A percentile compares a stretch with the other conserved stretches of the same genome.
Evolutionary conservation across 257 asterid species (phyloP).

Genomic region (Schizonepeta tenuifolia): DNA sequence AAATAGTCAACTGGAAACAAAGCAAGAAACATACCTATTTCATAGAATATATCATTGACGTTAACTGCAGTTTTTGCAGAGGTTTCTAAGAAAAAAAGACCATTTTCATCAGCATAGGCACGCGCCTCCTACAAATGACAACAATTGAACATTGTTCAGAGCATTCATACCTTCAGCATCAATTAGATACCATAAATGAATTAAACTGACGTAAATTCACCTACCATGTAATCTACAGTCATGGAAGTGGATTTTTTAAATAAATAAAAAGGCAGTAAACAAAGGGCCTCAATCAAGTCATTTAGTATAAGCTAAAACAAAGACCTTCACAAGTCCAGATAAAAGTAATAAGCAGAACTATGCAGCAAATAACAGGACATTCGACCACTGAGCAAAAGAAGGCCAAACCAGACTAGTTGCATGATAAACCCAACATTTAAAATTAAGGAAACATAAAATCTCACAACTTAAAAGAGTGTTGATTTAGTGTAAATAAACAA

Average conservation of each 20-base stretch:
- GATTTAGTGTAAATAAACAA: no score
- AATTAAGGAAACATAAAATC: neutral
- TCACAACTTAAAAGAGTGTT: no score
- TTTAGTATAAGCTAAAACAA: conserved; percentile 17
- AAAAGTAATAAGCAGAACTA: neutral
- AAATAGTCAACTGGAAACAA: conserved; percentile 8
- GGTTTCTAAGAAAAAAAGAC: conserved; percentile 79
- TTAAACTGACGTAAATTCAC: neutral
- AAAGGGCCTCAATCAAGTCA: neutral
- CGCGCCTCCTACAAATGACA: conserved; percentile 61
- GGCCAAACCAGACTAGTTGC: neutral
- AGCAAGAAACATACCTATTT: conserved; percentile 54
- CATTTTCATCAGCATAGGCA: conserved; percentile 74
- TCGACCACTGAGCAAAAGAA: neutral
- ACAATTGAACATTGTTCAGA: conserved; percentile 11
- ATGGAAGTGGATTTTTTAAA: neutral
- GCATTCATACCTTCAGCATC: conserved; percentile 11
- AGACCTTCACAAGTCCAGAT: neutral
- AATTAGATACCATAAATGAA: neutral
- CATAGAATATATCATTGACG: conserved; percentile 74
- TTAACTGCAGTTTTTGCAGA: conserved; percentile 81
- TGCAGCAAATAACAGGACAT: neutral
- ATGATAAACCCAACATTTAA: neutral
- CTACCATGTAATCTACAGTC: neutral
- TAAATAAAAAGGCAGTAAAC: neutral